Base-by-base conservation (phyloP, 176 grass and related monocot species). In the Cymbopogon citratus region DNA sequence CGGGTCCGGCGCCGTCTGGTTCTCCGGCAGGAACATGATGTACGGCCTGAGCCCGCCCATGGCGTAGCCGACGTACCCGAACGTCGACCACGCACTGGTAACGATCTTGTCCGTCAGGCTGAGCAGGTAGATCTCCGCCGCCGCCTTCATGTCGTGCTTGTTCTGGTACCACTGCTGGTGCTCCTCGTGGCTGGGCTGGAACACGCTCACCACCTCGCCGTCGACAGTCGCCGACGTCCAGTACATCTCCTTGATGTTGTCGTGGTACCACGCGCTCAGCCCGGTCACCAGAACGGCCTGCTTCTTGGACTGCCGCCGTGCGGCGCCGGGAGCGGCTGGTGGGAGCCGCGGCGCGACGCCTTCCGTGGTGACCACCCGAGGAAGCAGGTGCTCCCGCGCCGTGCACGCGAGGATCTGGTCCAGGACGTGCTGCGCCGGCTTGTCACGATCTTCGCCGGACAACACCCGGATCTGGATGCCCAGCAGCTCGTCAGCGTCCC, bases 101-200 rank as follows among this genome's bases (percentile, higher is more conserved):
- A 83, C 56, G 5, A 87, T 75, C 25, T 0, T 27, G 51, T 87
- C 86, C 2, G 73, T 80, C 0, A 78, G 27, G 66, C 80, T 79
- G 4, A 88, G 66, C 28, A 88, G 80, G 36, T 64, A 71, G 15
- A 83, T 88, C 80, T 88, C 86, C 10, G 86, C 66, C 74, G 82
- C 7, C n/a, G 87, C 87, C 69, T 80, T 84, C 65, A 66, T 44
- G 76, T 89, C 78, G 63, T 89, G 87, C 23, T 67, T 10, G 21
- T 33, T 15, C 3, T 57, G 13, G 64, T 16, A 66, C 63, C 39
- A 69, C 6, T 23, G 26, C 78, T 87, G 85, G 33, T 69, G 41
- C 77, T 70, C 81, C 81, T 93, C 91, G 76, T 90, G 84, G 71
- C 81, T 93, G 3, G 91, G 87, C 80, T 93, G 91, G 81, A 90